Conservation (phyloP, 352 stramenopile species). For the Phytophthora constricta region DNA sequence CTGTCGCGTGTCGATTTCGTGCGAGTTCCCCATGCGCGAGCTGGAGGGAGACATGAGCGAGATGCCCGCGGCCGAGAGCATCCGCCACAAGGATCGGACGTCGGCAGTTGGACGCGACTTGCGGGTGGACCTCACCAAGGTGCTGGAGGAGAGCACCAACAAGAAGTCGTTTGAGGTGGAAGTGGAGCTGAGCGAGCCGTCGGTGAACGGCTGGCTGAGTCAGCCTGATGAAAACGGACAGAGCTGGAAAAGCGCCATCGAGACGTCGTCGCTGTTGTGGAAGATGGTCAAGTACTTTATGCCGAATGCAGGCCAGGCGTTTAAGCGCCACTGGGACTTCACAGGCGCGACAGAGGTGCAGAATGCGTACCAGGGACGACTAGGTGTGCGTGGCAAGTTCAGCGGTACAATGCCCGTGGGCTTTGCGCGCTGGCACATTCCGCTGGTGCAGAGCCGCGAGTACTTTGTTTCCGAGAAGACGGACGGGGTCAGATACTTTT, state of each 20-base stretch:
- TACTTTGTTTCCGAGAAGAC: constrained; percentile 94
- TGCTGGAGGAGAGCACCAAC: constrained; percentile 78
- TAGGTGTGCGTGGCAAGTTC: constrained; percentile 85
- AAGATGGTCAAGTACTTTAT: constrained; percentile 90
- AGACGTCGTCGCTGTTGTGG: constrained; percentile 73
- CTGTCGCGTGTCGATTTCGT: constrained; percentile 85
- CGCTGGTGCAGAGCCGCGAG: constrained; percentile 79
- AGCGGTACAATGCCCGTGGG: constrained; percentile 91
- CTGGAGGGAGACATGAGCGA: constrained; percentile 64
- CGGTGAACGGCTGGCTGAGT: constrained; percentile 80
- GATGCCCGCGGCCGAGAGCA: constrained; percentile 72
- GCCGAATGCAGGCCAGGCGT: constrained; percentile 77
- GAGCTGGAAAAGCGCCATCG: constrained; percentile 74
- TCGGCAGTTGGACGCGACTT: constrained; percentile 81
- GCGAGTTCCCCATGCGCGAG: constrained; percentile 71
- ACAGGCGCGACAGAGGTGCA: constrained; percentile 74
- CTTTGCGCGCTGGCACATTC: constrained; percentile 91
- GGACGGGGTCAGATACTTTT: constrained; percentile 91
- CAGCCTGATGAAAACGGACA: constrained; percentile 74
- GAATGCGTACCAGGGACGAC: constrained; percentile 77
- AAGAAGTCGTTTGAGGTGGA: constrained; percentile 81
- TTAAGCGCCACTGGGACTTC: constrained; percentile 82
- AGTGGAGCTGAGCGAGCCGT: constrained; percentile 70
- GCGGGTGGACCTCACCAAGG: constrained; percentile 84
- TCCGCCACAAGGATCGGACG: constrained; percentile 79